Evolutionary conservation across 1,284 basidiomycete species (phyloP).

Genomic region (Sanguinoderma infundibulare): DNA sequence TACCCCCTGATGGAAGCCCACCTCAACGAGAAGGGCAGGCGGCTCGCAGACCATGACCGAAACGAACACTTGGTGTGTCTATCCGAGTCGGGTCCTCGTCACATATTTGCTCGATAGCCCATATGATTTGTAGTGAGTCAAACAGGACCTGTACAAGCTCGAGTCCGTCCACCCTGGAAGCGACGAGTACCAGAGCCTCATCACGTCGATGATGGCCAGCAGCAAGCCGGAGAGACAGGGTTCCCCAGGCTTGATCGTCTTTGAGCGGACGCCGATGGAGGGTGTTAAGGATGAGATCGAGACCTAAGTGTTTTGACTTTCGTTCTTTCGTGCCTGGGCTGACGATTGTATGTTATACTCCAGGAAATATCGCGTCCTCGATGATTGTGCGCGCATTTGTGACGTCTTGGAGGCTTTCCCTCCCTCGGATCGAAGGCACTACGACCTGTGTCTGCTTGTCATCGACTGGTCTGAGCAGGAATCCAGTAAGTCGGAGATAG

Average conservation of each 20-base stretch:
- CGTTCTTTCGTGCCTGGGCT: background rate
- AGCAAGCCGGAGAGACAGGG: conserved; percentile 26
- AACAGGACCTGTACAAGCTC: conserved; percentile 52
- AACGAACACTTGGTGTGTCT: conserved; percentile 56
- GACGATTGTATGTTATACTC: background rate
- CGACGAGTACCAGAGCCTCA: conserved; percentile 43
- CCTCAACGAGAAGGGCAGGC: conserved; percentile 54
- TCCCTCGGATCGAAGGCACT: conserved; percentile 43
- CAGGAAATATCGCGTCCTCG: conserved; percentile 73
- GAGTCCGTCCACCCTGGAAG: conserved; percentile 49
- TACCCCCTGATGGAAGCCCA: conserved; percentile 71
- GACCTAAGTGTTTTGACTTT: conserved; percentile 47
- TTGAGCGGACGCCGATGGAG: conserved; percentile 70
- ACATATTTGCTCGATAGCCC: too few species aligned
- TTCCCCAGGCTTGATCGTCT: conserved; percentile 69
- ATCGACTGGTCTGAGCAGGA: conserved; percentile 59
- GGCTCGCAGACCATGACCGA: conserved; percentile 62
- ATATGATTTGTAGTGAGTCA: conserved; percentile 43
- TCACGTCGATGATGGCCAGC: conserved; percentile 52
- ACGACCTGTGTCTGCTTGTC: conserved; percentile 60
- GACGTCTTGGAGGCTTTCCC: conserved; percentile 62
- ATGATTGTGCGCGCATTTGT: conserved; percentile 71
- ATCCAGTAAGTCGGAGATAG: conserved; percentile 39
- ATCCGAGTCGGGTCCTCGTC: background rate
- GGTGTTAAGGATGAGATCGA: conserved; percentile 67